Percentiles rank a stretch among this genome's conserved stretches.
These are phyloP conservation scores for Saccharomyces hybrid DNA, from an alignment of 1,139 yeast species.

Conservation along the genomic window DNA sequence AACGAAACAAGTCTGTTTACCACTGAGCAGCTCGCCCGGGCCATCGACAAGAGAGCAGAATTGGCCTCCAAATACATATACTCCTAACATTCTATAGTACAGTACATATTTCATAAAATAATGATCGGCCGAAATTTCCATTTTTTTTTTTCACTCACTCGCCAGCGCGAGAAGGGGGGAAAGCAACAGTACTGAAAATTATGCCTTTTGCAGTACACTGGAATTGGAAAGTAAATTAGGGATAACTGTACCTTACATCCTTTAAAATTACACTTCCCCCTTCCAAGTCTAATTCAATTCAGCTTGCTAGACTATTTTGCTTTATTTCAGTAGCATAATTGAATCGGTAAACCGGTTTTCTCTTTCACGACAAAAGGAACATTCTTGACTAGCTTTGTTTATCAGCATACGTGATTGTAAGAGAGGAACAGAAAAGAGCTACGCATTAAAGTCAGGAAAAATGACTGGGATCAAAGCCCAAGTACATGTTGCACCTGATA, in stretches of 20 bases:
- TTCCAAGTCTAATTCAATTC: background rate
- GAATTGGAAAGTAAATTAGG: background rate
- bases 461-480: background rate
- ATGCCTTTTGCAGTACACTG: background rate
- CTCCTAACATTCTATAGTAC: background rate
- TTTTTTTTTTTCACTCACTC: background rate
- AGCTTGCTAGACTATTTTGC: background rate
- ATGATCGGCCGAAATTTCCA: background rate
- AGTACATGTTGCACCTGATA: conserved; percentile 1
- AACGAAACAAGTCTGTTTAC: conserved; percentile 19
- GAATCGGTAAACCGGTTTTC: background rate
- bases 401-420: background rate
- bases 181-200: background rate
- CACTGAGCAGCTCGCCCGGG: conserved; percentile 18
- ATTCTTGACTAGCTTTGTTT: background rate
- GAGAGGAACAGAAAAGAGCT: background rate
- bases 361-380: background rate
- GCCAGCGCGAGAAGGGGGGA: background rate
- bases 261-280: background rate
- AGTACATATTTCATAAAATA: background rate
- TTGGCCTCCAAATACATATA: conserved; percentile 23
- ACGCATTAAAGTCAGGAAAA: background rate
- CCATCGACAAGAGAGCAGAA: conserved; percentile 28
- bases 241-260: background rate
- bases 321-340: background rate